phyloP scores from a whole-genome alignment of 345 rosid species.

The Citrus mangshanensis region DNA sequence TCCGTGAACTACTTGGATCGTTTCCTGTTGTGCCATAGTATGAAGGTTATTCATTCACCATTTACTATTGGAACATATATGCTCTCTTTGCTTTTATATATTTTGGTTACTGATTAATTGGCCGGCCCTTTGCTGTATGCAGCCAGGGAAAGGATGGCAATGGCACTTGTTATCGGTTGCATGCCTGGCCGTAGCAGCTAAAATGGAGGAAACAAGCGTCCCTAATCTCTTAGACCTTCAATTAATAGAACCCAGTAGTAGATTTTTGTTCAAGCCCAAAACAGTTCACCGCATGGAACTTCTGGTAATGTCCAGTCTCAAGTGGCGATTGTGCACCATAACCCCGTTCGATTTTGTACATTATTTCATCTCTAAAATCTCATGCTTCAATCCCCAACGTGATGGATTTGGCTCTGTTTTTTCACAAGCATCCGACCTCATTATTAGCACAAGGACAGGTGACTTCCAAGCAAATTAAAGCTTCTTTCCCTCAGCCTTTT shows the following conservation, averaged over 20 bases:
- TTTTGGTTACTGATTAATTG: too few relatives aligned
- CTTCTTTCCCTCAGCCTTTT: neutral
- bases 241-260: conserved; percentile 25
- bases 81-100: too few relatives aligned
- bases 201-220: conserved; percentile 39
- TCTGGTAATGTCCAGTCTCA: conserved; percentile 29
- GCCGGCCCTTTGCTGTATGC: neutral
- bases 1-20: conserved; percentile 38
- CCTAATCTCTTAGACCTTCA: conserved; percentile 39
- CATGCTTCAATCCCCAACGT: conserved; percentile 5
- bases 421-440: conserved; percentile 17
- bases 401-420: neutral
- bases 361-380: conserved; percentile 21
- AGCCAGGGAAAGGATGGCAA: conserved; percentile 32
- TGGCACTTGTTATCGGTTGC: conserved; percentile 37
- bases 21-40: conserved; percentile 22
- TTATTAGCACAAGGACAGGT: conserved; percentile 30
- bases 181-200: conserved; percentile 41
- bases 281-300: conserved; percentile 39
- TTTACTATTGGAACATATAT: neutral
- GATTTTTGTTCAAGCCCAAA: conserved; percentile 27
- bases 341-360: conserved; percentile 37
- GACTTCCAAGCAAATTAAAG: neutral
- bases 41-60: conserved; percentile 16
- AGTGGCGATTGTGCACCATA: conserved; percentile 34